Evolutionary conservation across 306 rosid genomes (phyloP).

Genomic region (Sesbania bispinosa): DNA sequence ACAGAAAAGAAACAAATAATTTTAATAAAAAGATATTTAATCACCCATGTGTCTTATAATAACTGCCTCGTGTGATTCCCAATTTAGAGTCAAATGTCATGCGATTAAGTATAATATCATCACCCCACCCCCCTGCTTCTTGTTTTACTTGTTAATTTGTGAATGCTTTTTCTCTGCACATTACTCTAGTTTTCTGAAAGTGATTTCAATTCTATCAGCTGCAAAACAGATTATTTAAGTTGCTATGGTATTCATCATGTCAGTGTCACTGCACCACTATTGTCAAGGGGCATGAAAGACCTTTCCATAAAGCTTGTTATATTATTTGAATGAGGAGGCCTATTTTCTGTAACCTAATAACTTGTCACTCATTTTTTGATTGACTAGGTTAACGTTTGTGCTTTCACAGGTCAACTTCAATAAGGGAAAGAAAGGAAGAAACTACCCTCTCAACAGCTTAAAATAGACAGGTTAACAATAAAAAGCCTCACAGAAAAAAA

Average conservation of each 20-base stretch:
- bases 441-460: slow-evolving; percentile 48
- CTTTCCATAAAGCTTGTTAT: no score
- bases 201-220: slow-evolving; percentile 5
- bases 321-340: no score
- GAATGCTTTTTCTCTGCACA: slow-evolving; percentile 14
- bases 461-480: slow-evolving; percentile 50
- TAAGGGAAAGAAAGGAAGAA: slow-evolving; percentile 24
- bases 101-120: neutral
- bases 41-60: neutral
- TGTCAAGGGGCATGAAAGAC: neutral
- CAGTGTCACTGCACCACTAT: neutral
- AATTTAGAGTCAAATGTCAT: neutral
- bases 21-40: neutral
- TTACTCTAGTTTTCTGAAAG: no score
- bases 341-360: slow-evolving; percentile 19
- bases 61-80: neutral
- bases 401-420: slow-evolving; percentile 42
- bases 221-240: neutral
- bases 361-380: neutral
- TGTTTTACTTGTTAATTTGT: no score
- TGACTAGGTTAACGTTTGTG: neutral
- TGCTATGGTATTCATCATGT: neutral
- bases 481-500: neutral
- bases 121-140: neutral
- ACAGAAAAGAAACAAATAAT: no score